Base-by-base conservation (phyloP, 805 yeast genomes). In the Starmerella bombicola region DNA sequence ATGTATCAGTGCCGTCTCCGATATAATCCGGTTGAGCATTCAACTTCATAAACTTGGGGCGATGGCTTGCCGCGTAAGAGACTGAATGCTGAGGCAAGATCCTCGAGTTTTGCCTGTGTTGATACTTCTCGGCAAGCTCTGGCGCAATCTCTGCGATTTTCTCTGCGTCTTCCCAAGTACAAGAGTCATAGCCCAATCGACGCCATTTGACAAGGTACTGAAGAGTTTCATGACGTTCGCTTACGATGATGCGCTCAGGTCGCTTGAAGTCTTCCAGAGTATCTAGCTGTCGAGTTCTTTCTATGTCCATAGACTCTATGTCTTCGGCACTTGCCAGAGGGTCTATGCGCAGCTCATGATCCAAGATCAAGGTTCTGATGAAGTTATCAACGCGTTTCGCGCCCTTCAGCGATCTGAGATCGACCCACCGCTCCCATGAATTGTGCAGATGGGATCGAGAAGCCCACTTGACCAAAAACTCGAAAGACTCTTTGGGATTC, bases 101-200 rank as follows among this genome's bases (percentile, higher is more conserved):
- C 59, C 84, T 85, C 15, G 93, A 81, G 49, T 79, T 79, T 35
- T 74, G 68, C 49, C 98, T 69, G 49, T 69, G 75, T 61, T 88
- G 95, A 57, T 76, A 91, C 50, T 76, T 77, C 39, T 78, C 71
- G 7, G 91, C 96, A 58, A 80, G 83, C 12, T 69, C 73, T 0
- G 95, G 95, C 2, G 94, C 83, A 30, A 80, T 59, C 46, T 74
- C 72, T 2, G 91, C 96, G 50, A 91, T 84, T 48, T 74, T 79
- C 38, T 77, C 78, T 1, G 96, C 96, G 50, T 76, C 73, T 62
- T 91, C 99, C 97, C 97, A 91, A 4, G 97, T 84, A 44, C 95
- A 83, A 53, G 82, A 93, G 61, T 93, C 97, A 56, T 91, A 91
- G 54, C 85, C 81, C 21, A 91, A 69, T 40, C 97, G 71, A 56